Percentiles rank a stretch among this genome's conserved stretches.
phyloP scores from a whole-genome alignment of 768 basidiomycete genomes.

The Pholiota microspora region DNA sequence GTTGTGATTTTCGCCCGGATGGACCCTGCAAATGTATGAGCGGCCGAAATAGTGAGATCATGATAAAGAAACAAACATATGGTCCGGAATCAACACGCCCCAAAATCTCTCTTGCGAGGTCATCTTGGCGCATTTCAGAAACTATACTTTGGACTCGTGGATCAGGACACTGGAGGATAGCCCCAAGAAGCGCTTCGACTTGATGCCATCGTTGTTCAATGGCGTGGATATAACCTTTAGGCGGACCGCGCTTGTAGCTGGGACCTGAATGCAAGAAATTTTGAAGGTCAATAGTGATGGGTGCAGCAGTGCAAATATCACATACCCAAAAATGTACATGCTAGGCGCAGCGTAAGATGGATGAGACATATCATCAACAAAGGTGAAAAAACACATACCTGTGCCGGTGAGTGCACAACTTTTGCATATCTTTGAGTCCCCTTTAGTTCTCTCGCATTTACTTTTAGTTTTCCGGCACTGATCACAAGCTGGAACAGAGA shows the following conservation, averaged over 20 bases:
- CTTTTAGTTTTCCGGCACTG: conserved; percentile 87
- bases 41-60: conserved; percentile 9
- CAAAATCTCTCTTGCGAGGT: conserved; percentile 75
- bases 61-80: conserved; percentile 49
- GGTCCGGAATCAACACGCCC: conserved; percentile 76
- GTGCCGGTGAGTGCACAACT: conserved; percentile 59
- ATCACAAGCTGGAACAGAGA: conserved; percentile 63
- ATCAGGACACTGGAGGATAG: conserved; percentile 72
- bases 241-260: conserved; percentile 80
- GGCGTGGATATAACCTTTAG: conserved; percentile 90
- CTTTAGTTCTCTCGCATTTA: conserved; percentile 67
- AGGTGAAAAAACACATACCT: conserved; percentile 32
- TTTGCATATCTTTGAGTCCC: conserved; percentile 53
- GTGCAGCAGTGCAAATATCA: background rate
- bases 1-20: conserved; percentile 60
- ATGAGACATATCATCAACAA: conserved; percentile 16
- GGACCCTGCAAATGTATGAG: conserved; percentile 49
- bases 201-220: conserved; percentile 92
- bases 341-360: conserved; percentile 32
- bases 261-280: conserved; percentile 45
- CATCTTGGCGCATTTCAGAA: conserved; percentile 64
- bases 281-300: background rate
- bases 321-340: conserved; percentile 66
- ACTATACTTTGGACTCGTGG: conserved; percentile 60
- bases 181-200: conserved; percentile 86